phyloP scores from a whole-genome alignment of 495 filamentous ascomycete species.

The Mycothermus thermophilus region DNA sequence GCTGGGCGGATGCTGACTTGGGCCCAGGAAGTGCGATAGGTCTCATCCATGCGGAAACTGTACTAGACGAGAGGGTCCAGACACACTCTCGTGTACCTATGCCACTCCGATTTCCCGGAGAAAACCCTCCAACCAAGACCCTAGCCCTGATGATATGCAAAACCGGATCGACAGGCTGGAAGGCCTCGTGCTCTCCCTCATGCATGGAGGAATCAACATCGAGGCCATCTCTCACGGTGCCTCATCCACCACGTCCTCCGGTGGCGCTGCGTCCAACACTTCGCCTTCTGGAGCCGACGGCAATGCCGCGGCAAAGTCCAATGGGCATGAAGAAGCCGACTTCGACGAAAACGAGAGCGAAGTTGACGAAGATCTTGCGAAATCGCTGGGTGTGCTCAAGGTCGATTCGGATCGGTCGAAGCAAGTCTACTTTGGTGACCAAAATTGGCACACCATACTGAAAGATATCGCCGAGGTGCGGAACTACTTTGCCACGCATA shows the following conservation, averaged over 20 bases:
- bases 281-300: constrained; percentile 50
- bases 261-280: constrained; percentile 47
- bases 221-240: constrained; percentile 19
- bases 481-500: constrained; percentile 58
- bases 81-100: constrained; percentile 78
- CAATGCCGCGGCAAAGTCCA: constrained; percentile 46
- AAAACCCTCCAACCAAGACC: constrained; percentile 54
- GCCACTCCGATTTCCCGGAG: constrained; percentile 64
- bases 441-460: constrained; percentile 81
- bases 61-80: constrained; percentile 58
- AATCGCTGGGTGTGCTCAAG: constrained; percentile 77
- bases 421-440: constrained; percentile 72
- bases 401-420: constrained; percentile 69
- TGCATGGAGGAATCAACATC: constrained; percentile 67
- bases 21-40: constrained; percentile 90
- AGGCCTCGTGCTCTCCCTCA: constrained; percentile 84
- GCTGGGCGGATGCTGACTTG: neutral
- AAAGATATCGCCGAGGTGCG: constrained; percentile 88
- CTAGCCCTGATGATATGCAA: constrained; percentile 90
- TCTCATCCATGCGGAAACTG: constrained; percentile 90
- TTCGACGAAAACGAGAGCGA: constrained; percentile 53
- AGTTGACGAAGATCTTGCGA: constrained; percentile 63
- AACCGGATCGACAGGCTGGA: constrained; percentile 95
- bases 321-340: constrained; percentile 38
- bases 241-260: constrained; percentile 39